phyloP scores from a whole-genome alignment of 345 rosid species.

The Eucalyptus victrix region DNA sequence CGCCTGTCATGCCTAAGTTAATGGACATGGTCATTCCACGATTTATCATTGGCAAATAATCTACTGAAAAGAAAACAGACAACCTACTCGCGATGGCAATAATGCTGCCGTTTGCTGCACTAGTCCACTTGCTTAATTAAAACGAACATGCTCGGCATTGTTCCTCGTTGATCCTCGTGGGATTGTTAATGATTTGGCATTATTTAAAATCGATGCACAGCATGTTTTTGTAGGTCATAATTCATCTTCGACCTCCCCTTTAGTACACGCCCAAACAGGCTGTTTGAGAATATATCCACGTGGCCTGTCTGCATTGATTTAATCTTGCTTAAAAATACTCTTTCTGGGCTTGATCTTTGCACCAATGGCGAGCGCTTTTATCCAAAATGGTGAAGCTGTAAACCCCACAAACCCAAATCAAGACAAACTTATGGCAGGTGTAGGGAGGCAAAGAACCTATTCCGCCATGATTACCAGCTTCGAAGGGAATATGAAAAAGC shows the following conservation, averaged over 20 bases:
- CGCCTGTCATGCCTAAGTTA: neutral
- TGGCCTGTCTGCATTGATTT: conserved; percentile 13
- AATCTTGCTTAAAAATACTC: neutral
- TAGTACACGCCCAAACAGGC: conserved; percentile 22
- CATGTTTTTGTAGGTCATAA: neutral
- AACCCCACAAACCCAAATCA: neutral
- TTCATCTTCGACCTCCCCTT: neutral
- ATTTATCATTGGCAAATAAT: neutral
- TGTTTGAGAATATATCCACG: conserved; percentile 33
- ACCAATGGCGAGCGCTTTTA: neutral
- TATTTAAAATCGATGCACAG: neutral
- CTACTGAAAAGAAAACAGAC: neutral
- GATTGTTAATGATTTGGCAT: neutral
- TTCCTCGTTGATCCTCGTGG: neutral
- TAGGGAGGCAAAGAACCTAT: neutral
- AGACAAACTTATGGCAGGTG: neutral
- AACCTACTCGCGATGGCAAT: neutral
- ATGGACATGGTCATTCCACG: neutral
- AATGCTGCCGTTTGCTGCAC: neutral
- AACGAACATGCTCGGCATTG: neutral
- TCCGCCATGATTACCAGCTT: neutral
- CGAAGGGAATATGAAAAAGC: neutral
- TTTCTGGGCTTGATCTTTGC: neutral
- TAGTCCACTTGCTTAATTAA: neutral
- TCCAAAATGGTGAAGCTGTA: neutral